A percentile compares a stretch with the other conserved stretches of the same genome.
Conservation (phyloP, 371 early-diverging fungal genomes). For the Phascolomyces articulosus region DNA sequence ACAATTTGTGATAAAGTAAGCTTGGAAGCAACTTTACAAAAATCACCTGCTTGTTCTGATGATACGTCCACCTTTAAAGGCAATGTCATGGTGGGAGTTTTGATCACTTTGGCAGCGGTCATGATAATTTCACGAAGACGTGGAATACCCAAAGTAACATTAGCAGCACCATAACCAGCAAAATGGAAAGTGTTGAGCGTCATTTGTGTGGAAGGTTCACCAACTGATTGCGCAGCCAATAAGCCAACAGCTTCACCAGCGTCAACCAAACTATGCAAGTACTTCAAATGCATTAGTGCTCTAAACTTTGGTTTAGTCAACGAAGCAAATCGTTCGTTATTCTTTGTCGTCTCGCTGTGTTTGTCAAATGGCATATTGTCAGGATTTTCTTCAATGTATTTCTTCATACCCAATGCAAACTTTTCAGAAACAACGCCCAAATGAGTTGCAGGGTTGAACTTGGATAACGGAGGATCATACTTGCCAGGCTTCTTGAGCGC, state of each 20-base stretch:
- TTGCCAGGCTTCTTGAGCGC: conserved; percentile 75
- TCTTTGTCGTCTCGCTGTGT: conserved; percentile 49
- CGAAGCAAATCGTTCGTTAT: conserved; percentile 57
- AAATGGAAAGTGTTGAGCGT: conserved; percentile 99
- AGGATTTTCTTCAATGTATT: conserved; percentile 75
- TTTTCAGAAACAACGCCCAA: conserved; percentile 92
- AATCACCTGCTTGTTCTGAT: conserved; percentile 58
- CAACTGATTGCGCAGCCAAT: conserved; percentile 98
- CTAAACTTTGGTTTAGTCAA: conserved; percentile 77
- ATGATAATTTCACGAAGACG: conserved; percentile 99
- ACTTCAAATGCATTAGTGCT: conserved; percentile 92
- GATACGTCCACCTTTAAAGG: conserved; percentile 72
- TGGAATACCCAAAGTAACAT: conserved; percentile 99
- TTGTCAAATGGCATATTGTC: conserved; percentile 61
- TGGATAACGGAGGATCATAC: conserved; percentile 81
- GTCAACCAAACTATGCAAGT: conserved; percentile 92
- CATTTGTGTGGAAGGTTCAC: conserved; percentile 99
- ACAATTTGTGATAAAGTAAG: conserved; percentile 84
- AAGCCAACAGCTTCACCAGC: conserved; percentile 99
- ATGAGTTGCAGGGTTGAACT: conserved; percentile 81
- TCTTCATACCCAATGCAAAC: conserved; percentile 72
- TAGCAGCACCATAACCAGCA: conserved; percentile 99
- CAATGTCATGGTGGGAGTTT: conserved; percentile 96
- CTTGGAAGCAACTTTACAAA: conserved; percentile 66
- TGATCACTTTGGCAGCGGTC: conserved; percentile 95